Base-by-base conservation (phyloP, 306 rosid species). In the Vigna reflexopilosa region DNA sequence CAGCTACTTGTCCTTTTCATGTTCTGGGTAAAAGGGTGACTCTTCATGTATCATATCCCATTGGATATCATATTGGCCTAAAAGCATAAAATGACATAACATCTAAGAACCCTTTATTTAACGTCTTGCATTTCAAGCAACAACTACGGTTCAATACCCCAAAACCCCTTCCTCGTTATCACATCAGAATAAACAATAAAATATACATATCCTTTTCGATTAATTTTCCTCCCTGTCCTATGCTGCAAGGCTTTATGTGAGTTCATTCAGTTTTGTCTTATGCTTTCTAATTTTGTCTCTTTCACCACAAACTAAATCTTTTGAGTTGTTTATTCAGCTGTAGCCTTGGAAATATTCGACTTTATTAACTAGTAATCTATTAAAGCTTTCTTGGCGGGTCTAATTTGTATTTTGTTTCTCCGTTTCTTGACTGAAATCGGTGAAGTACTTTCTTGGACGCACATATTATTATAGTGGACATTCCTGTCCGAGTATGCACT, bases 1-100 rank as follows among this genome's bases (percentile, higher is more conserved):
- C 84, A 80, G 51, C 77, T 80, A 70, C 49, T 70, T 65, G 87
- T 84, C 87, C 56, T 80, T 84, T 80, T 80, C 85, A 84, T 28
- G 17, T 64, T 50, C 70, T 48, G 85, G 72, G 76, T 55, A 84
- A 73, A 71, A 38, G 67, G 32, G 82, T 76, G 82, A 76, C 82
- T 66, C 80, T 71, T 80, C 82, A 84, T 75, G 32, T 66, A 55
- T 55, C 81, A 40, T 26, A 70, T 84, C 83, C 65, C 78, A 9
- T 72, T 30, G 65, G 71, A 70, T 77, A 64, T 82, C 85, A 70
- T 26, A 15, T 71, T n/a, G 66, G 34, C 83, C 52, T n/a, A 32
- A 80, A 70, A 70, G 67, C 79, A 56, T 67, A 63, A 64, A 70
- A 62, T 57, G 82, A 80, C 87, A 80, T 49, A 22, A 70, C 84